Base-by-base conservation (phyloP, 495 filamentous ascomycete species). In the Choiromyces venosus region DNA sequence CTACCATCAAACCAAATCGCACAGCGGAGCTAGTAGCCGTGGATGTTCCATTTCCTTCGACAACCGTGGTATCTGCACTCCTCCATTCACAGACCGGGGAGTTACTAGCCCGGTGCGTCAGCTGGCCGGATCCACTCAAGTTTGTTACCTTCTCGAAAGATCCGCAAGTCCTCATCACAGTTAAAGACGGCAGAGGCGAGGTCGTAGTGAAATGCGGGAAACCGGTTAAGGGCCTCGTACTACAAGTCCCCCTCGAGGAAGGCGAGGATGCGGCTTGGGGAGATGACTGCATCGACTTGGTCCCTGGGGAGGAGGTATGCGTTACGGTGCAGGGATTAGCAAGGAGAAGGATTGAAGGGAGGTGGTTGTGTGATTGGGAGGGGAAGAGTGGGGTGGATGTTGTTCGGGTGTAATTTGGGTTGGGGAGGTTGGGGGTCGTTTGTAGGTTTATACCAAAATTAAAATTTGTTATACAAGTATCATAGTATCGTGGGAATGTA, bases 91-190 rank as follows among this genome's bases (percentile, higher is more conserved):
- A 33, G 81, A 85, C 35, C 86, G 85, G 14, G 78, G 84, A 46
- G 81, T 91, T 69, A n/a, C 84, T 94, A 14, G 90, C 92, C 0
- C 84, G 93, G 37, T 90, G 92, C 73, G 88, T 95, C 65, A 93
- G 95, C 82, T 97, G 94, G 93, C 93, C 93, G 0, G 92, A 97
- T 79, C 94, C 94, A 65, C 86, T 97, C 73, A 97, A 97, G 83
- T 93, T 96, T 78, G 85, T 94, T 42, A 85, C 89, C 71, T 86
- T 95, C 38, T 84, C 33, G 81, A 66, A 46, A 12, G 56, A 69
- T n/a, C 75, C 77, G 7, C 39, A 65, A 46, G 39, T 79, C 35
- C 64, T 18, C 2, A 25, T 67, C 0, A 16, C 65, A 37, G 46
- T 72, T 4, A 37, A 39, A 64, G 38, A 44, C 12, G 38, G 68